phyloP scores from a whole-genome alignment of 441 rosid species.

The Gossypium gossypioides region DNA sequence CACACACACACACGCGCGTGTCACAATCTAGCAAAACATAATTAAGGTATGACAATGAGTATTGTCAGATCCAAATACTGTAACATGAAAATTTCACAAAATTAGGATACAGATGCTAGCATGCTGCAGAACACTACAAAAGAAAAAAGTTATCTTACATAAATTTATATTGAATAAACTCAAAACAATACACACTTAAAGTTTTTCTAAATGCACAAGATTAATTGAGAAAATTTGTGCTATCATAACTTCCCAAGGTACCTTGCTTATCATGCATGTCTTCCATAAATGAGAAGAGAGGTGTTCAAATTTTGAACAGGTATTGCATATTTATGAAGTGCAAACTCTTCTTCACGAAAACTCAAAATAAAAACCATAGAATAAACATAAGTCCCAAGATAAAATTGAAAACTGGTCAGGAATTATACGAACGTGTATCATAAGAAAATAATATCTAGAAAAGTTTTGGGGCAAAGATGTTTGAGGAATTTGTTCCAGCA shows the following conservation, averaged over 20 bases:
- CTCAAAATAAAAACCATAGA: neutral
- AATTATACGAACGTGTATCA: neutral
- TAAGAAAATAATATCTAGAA: neutral
- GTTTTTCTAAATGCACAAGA: neutral
- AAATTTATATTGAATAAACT: conserved; percentile 1
- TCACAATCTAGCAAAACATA: neutral
- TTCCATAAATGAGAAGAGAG: neutral
- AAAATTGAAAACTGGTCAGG: neutral
- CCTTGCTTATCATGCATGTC: neutral
- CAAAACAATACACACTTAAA: neutral
- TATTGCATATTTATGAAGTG: neutral
- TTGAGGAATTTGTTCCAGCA: neutral
- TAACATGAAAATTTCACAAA: neutral
- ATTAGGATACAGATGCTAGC: neutral
- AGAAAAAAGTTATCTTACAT: neutral
- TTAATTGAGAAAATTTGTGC: neutral
- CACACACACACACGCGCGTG: neutral
- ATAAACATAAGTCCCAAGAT: neutral
- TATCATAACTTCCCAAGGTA: neutral
- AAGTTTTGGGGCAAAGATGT: neutral
- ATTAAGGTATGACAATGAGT: neutral
- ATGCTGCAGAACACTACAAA: neutral
- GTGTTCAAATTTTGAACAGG: neutral
- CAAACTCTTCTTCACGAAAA: neutral
- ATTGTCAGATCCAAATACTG: neutral